These are phyloP conservation scores for Rhizopogon salebrosus DNA, from an alignment of 768 basidiomycete species.

Conservation along the genomic window DNA sequence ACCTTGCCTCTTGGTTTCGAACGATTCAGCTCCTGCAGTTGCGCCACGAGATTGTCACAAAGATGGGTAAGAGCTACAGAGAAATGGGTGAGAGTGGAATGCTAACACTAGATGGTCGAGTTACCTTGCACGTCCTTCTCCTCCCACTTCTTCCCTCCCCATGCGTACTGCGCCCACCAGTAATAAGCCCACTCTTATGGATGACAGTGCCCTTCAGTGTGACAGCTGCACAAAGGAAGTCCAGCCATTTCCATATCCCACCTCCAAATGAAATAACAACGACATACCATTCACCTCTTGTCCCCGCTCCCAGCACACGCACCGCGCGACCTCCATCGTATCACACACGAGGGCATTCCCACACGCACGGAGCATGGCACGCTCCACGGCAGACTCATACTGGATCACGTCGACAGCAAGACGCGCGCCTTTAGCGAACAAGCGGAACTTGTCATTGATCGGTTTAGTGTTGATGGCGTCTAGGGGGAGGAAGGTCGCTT, in stretches of 20 bases:
- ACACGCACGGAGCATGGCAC: slow-evolving; percentile 95
- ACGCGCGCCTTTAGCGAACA: slow-evolving; percentile 82
- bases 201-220: slow-evolving; percentile 96
- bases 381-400: slow-evolving; percentile 78
- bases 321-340: slow-evolving; percentile 86
- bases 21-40: slow-evolving; percentile 80
- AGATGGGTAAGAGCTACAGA: slow-evolving; percentile 46
- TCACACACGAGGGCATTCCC: slow-evolving; percentile 95
- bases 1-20: slow-evolving; percentile 78
- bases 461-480: slow-evolving; percentile 95
- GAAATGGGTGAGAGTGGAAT: slow-evolving; percentile 9
- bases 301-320: slow-evolving; percentile 89
- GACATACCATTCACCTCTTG: slow-evolving; percentile 92
- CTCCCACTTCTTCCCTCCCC: slow-evolving; percentile 85
- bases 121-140: slow-evolving; percentile 88
- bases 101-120: slow-evolving; percentile 4
- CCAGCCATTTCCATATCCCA: background rate
- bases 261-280: background rate
- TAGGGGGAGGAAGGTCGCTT: slow-evolving; percentile 97
- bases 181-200: slow-evolving; percentile 96
- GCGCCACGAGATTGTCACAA: slow-evolving; percentile 64
- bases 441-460: slow-evolving; percentile 90
- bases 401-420: slow-evolving; percentile 85
- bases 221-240: slow-evolving; percentile 49
- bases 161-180: slow-evolving; percentile 84